Base-by-base conservation (phyloP, 2,329 filamentous ascomycete species). In the Amphichorda felina region DNA sequence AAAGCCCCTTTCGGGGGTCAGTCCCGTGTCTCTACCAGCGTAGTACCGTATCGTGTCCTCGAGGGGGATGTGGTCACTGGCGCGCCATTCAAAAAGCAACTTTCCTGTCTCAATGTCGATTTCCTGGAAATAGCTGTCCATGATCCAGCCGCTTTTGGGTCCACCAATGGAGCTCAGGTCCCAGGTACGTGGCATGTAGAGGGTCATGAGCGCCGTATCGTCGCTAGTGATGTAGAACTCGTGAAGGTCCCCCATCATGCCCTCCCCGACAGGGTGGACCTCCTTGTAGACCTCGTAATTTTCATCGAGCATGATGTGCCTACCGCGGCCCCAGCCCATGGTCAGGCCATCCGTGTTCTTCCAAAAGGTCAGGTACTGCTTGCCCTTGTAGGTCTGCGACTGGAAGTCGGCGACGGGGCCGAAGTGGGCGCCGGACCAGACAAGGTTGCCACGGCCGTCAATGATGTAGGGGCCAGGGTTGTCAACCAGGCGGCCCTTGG, bases 61-160 rank as follows among this genome's bases (percentile, higher is more conserved):
- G 25, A 47, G 21, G 2, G 38, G 18, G 9, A 55, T 51, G 38
- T 58, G 50, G 10, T 58, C 45, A 3, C 43, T 49, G 4, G 48
- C 43, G 17, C 38, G 45, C 45, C 69, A 73, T 40, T 70, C 60
- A 39, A 70, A 72, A 4, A 71, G 33, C 28, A 71, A 49, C 30
- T 57, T 50, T 14, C 64, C 61, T 2, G 63, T 68, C 9, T 59
- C 59, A n/a, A 72, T 56, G 41, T 72, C 61, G 24, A 72, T 54
- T 48, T 72, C 68, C 38, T 59, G 55, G 33, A 60, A 56, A 13
- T 55, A 44, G 40, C 50, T 52, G 40, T 59, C 56, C 34, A 51
- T 45, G 32, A 58, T 50, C 50, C 48, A 48, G 10, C 42, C 48
- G 25, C 42, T 30, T 13, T 14, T 16, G 6, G 15, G 16, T 3